Evolutionary conservation across 768 basidiomycete species (phyloP), one percentile per base, ranked within the genome.

Genomic region (Kwoniella bestiolae): DNA sequence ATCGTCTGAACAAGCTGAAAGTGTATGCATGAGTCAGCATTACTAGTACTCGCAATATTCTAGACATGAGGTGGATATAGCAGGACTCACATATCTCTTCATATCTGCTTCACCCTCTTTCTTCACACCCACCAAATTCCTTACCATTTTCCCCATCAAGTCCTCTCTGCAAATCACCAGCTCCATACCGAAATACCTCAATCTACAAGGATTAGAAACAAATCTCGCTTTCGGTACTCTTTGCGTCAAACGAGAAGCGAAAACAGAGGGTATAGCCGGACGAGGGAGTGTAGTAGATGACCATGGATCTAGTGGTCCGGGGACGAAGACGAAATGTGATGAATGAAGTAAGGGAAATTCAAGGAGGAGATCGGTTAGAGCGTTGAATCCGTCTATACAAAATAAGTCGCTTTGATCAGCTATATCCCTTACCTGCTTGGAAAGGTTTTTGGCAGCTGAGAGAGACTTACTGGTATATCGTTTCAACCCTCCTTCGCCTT

Each of bases 151-250:
- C 1, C 91, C 86, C 93, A 99, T 97, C 53, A 89, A 80, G 78
- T 98, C 93, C 72, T 98, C 92, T 45, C 96, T 84, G 76, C 91
- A 96, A 26, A 99, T 83, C 47, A 97, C 94, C 58, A 99, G 88
- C 82, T 99, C 96, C 78, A 97, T 94, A 29, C 91, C 87, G 78
- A 94, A 94, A 77, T 96, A 97, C 73, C 91, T 91, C 73, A 98
- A 87, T 21, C 96, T 87, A 81, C 93, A 95, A 1, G 96, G 96
- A 80, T 97, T 96, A 38, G 88, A 90, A 7, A 87, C 89, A 74
- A 98, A 90, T 72, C 90, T 87, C 1, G 88, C 85, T 74, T 90
- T 90, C 0, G 93, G 91, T 28, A 98, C 80, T 70, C 88, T 88
- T 0, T 85, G 82, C 72, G 85, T 87, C 35, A 99, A 82, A 38